These are phyloP conservation scores for Penicillium bovifimosum DNA, from an alignment of 495 filamentous ascomycete species.

Conservation along the genomic window DNA sequence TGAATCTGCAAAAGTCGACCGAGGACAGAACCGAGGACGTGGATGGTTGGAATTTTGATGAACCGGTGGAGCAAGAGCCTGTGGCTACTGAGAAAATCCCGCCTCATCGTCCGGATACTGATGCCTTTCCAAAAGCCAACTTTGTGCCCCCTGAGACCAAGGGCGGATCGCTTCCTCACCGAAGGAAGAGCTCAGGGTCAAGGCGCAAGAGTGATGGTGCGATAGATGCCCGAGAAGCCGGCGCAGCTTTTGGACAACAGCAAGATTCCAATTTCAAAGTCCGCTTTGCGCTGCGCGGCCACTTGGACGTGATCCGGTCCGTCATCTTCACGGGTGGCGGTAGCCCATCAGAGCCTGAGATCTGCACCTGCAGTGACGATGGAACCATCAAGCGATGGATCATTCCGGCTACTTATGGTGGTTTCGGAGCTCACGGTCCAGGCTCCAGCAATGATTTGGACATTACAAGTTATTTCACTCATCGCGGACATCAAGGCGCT, in stretches of 20 bases:
- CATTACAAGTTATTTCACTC: conserved; percentile 87
- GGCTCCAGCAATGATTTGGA: conserved; percentile 69
- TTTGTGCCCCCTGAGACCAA: conserved; percentile 65
- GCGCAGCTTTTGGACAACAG: conserved; percentile 29
- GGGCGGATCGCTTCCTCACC: conserved; percentile 59
- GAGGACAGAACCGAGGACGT: conserved; percentile 49
- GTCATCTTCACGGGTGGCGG: conserved; percentile 96
- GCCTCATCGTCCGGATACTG: conserved; percentile 69
- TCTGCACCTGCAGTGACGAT: conserved; percentile 94
- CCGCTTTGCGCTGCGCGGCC: conserved; percentile 83
- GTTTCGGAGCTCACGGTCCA: conserved; percentile 46
- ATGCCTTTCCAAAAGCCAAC: conserved; percentile 79
- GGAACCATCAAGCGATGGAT: conserved; percentile 95
- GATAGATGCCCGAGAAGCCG: conserved; percentile 42
- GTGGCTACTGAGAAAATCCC: conserved; percentile 47
- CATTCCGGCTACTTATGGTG: conserved; percentile 71
- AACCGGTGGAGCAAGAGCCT: conserved; percentile 41
- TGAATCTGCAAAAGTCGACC: conserved; percentile 18
- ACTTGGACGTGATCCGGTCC: conserved; percentile 87
- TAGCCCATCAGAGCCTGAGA: conserved; percentile 89
- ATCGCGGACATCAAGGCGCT: conserved; percentile 85
- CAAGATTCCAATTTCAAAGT: conserved; percentile 80
- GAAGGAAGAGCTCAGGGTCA: conserved; percentile 75
- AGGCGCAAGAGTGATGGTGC: conserved; percentile 54
- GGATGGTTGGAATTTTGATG: conserved; percentile 92